Percentiles rank a stretch among this genome's conserved stretches.
These are phyloP conservation scores for Pythium diclinum DNA, from an alignment of 352 stramenopile genomes.

Conservation along the genomic window DNA sequence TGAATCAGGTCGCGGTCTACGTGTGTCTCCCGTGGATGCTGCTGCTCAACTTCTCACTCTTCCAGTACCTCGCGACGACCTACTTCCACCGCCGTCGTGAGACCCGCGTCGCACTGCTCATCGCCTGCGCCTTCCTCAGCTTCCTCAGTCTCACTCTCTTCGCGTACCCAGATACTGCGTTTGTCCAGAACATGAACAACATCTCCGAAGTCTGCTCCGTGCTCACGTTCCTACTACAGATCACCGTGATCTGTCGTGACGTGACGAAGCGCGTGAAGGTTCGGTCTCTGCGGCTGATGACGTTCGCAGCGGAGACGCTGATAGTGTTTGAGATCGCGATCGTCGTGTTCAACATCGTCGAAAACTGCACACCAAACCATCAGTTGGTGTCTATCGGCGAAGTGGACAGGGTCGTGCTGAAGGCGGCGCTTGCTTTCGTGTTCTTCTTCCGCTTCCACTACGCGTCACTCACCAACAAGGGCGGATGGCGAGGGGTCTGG, in stretches of 20 bases:
- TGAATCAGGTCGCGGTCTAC: neutral
- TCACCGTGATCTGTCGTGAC: conserved; percentile 24
- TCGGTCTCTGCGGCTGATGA: conserved; percentile 13
- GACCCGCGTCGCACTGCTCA: conserved; percentile 12
- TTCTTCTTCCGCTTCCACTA: conserved; percentile 46
- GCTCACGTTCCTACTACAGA: conserved; percentile 25
- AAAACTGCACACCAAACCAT: conserved; percentile 3
- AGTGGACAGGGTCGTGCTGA: conserved; percentile 27
- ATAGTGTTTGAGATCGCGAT: conserved; percentile 14
- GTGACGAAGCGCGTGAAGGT: conserved; percentile 14
- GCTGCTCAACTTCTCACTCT: conserved; percentile 25
- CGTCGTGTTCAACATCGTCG: conserved; percentile 13
- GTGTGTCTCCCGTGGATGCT: conserved; percentile 20
- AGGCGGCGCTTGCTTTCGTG: conserved; percentile 25
- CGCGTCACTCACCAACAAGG: conserved; percentile 25
- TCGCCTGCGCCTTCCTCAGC: conserved; percentile 21
- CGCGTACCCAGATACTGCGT: neutral
- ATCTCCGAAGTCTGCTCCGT: conserved; percentile 22
- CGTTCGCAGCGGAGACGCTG: conserved; percentile 12
- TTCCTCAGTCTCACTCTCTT: conserved; percentile 14
- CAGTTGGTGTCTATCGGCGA: conserved; percentile 8
- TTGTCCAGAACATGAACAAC: conserved; percentile 23
- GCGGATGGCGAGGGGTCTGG: conserved; percentile 6
- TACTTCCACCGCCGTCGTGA: conserved; percentile 21
- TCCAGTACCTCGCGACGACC: conserved; percentile 24